Evolutionary conservation across 2,329 filamentous ascomycete genomes (phyloP).

Genomic region (Trichoderma koningiopsis): DNA sequence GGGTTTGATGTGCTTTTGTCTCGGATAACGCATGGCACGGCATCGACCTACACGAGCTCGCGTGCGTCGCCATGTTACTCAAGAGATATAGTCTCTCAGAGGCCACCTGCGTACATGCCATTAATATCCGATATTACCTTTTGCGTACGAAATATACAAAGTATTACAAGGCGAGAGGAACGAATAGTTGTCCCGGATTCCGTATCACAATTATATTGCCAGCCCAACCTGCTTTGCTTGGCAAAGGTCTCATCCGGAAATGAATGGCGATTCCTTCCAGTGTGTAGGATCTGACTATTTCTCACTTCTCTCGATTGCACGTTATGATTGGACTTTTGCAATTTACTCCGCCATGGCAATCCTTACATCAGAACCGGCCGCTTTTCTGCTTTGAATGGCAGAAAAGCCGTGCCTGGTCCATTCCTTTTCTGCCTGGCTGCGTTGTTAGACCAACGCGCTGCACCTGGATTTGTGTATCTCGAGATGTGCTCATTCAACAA

Average conservation of each 20-base stretch:
- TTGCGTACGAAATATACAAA: neutral
- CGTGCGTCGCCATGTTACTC: conserved; percentile 23
- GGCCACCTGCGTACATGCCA: conserved; percentile 4
- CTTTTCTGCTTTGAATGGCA: neutral
- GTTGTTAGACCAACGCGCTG: conserved; percentile 4
- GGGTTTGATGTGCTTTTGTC: conserved; percentile 26
- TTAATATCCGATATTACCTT: conserved; percentile 4
- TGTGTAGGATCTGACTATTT: neutral
- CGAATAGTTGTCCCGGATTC: neutral
- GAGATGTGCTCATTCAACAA: conserved; percentile 13
- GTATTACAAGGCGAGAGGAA: neutral
- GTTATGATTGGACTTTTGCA: neutral
- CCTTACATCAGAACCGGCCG: neutral
- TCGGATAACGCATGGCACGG: conserved; percentile 24
- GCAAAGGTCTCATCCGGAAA: neutral
- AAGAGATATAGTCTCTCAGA: conserved; percentile 7
- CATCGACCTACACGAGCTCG: conserved; percentile 26
- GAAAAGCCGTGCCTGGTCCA: neutral
- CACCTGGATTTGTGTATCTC: conserved; percentile 7
- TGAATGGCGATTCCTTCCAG: neutral
- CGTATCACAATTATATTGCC: conserved; percentile 7
- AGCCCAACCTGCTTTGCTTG: neutral
- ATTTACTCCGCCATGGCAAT: neutral
- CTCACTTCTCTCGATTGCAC: neutral
- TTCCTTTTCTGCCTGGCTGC: neutral